A percentile compares a stretch with the other conserved stretches of the same genome.
Conservation (phyloP, 2,329 filamentous ascomycete genomes). For the Colletotrichum gloeosporioides region DNA sequence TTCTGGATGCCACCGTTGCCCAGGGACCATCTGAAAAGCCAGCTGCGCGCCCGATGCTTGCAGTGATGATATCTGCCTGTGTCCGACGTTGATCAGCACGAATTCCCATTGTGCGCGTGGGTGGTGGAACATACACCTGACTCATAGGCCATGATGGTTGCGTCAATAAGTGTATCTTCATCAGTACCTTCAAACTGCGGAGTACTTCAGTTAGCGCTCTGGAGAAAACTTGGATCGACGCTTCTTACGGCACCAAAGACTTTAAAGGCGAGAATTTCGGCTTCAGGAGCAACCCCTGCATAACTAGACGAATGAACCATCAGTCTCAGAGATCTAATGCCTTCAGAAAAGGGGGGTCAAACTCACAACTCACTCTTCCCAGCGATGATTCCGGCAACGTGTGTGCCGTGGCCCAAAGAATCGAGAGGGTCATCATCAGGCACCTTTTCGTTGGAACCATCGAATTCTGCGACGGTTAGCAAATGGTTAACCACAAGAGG, state of each 20-base stretch:
- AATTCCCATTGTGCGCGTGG: fast-evolving
- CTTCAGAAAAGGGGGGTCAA: neutral
- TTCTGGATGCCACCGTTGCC: constrained; percentile 13
- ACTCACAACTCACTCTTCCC: constrained; percentile 23
- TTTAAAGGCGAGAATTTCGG: constrained; percentile 27
- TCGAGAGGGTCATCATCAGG: constrained; percentile 30
- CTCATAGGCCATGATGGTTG: constrained; percentile 21
- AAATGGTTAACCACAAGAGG: neutral
- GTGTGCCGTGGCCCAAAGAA: constrained; percentile 27
- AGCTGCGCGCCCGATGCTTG: constrained; percentile 10
- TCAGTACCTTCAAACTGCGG: constrained; percentile 19
- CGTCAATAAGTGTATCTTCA: constrained; percentile 15
- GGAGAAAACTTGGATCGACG: neutral
- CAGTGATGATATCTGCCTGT: constrained; percentile 17
- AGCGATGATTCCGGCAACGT: constrained; percentile 30
- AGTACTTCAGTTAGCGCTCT: neutral
- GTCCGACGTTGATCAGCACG: neutral
- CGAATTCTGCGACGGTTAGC: neutral
- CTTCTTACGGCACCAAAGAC: constrained; percentile 25
- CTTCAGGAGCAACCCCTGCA: constrained; percentile 29
- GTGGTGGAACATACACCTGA: neutral
- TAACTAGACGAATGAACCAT: neutral
- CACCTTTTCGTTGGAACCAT: constrained; percentile 4
- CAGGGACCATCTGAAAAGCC: constrained; percentile 16
- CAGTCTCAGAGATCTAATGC: neutral